Evolutionary conservation across 345 rosid species (phyloP).

Genomic region (Camelina hispida): DNA sequence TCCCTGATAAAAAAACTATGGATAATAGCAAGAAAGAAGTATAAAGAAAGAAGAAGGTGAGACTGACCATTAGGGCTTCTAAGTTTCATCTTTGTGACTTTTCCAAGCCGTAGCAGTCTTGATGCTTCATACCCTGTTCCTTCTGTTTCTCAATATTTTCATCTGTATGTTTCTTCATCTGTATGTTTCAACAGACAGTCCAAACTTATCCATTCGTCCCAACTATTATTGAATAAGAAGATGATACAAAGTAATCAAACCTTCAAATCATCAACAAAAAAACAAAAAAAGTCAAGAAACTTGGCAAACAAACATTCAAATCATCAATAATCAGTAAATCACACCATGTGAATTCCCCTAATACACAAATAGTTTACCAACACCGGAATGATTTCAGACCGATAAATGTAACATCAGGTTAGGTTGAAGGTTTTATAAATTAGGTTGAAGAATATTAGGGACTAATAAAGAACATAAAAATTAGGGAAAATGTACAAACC

Average conservation of each 20-base stretch:
- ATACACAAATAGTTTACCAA: not conserved
- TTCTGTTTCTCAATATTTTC: constrained; percentile 59
- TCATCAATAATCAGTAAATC: not conserved
- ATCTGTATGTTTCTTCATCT: constrained; percentile 28
- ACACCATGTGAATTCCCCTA: not conserved
- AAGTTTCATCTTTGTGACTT: constrained; percentile 49
- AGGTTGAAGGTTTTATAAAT: too few relatives aligned
- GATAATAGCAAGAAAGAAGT: not conserved
- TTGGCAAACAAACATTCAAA: not conserved
- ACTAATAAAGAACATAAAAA: too few relatives aligned
- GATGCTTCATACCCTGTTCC: constrained; percentile 42
- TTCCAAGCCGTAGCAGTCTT: constrained; percentile 52
- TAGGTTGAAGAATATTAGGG: too few relatives aligned
- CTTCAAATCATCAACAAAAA: not conserved
- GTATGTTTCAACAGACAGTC: constrained; percentile 64
- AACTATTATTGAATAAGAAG: constrained; percentile 27
- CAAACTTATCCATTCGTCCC: constrained; percentile 86
- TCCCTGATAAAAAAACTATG: too few relatives aligned
- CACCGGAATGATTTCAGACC: not conserved
- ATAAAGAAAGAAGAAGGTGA: constrained; percentile 14
- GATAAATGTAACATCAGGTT: not conserved
- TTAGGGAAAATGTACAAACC: too few relatives aligned
- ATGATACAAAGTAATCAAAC: not conserved
- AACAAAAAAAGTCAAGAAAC: not conserved
- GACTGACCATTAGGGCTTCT: constrained; percentile 59